These are phyloP conservation scores for Fusarium floridanum DNA, from an alignment of 2,329 filamentous ascomycete genomes.

Conservation along the genomic window DNA sequence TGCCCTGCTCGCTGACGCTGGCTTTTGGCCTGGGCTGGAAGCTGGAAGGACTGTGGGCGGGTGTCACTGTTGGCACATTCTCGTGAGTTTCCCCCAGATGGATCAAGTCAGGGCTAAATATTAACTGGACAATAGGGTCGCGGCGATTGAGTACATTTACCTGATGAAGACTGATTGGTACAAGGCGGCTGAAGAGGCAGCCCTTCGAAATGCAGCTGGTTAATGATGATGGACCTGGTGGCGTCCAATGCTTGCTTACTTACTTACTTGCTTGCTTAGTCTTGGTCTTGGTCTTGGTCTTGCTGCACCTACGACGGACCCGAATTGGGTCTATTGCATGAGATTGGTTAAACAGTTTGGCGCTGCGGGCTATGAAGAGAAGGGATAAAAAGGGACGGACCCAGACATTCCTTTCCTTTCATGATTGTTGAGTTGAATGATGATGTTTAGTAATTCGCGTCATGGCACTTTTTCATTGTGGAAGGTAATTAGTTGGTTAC, in stretches of 20 bases:
- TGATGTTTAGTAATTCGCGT: background rate
- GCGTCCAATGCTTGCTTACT: too few species aligned
- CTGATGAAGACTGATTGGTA: constrained; percentile 67
- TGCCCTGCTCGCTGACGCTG: constrained; percentile 84
- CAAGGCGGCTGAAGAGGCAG: constrained; percentile 65
- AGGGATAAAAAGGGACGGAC: background rate
- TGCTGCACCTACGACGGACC: background rate
- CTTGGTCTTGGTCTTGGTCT: background rate
- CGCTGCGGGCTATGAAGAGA: background rate
- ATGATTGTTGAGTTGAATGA: background rate
- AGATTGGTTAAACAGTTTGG: background rate
- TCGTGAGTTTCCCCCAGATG: constrained; percentile 59
- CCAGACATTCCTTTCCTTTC: background rate
- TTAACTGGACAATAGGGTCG: constrained; percentile 56
- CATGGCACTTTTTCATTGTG: background rate
- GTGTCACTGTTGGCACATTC: constrained; percentile 78
- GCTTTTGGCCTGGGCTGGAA: constrained; percentile 84
- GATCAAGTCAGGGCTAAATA: background rate
- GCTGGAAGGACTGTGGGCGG: constrained; percentile 84
- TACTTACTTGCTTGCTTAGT: background rate
- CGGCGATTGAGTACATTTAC: constrained; percentile 66
- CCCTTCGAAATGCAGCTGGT: constrained; percentile 62
- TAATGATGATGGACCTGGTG: constrained; percentile 48
- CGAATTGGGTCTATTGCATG: background rate
- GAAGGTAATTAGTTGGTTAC: background rate